A percentile compares a stretch with the other conserved stretches of the same genome.
Conservation (phyloP, 306 rosid genomes). For the Hippophae tibetana region DNA sequence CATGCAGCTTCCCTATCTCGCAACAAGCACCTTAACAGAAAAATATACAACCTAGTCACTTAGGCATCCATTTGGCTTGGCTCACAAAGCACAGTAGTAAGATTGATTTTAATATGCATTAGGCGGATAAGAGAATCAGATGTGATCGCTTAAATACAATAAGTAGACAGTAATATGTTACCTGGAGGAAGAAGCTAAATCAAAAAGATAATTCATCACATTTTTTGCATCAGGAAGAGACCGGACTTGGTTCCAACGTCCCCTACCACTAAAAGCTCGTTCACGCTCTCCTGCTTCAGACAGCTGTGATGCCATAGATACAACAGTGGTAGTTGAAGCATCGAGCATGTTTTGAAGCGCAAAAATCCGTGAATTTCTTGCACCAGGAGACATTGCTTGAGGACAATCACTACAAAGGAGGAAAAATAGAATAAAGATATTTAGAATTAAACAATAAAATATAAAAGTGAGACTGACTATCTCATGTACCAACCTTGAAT, state of each 20-base stretch:
- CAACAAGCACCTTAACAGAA: constrained; percentile 43
- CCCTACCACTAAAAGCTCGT: constrained; percentile 75
- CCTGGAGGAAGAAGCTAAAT: constrained; percentile 88
- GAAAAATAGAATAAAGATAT: constrained; percentile 2
- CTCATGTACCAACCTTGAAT: constrained; percentile 18
- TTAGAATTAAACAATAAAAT: constrained; percentile 2
- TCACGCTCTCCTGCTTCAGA: constrained; percentile 97
- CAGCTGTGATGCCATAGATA: constrained; percentile 89
- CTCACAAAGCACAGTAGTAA: neutral
- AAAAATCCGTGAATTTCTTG: constrained; percentile 80
- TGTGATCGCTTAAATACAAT: neutral
- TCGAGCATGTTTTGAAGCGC: constrained; percentile 90
- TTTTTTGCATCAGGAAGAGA: constrained; percentile 85
- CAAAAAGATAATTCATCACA: constrained; percentile 79
- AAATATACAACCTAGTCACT: neutral
- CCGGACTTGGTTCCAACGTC: constrained; percentile 94
- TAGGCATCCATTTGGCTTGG: neutral
- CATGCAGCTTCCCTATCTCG: constrained; percentile 59
- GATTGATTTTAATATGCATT: too few species aligned
- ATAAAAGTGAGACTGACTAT: too few species aligned
- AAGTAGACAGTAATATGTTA: constrained; percentile 13
- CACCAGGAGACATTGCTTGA: constrained; percentile 77
- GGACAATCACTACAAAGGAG: constrained; percentile 34
- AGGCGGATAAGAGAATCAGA: neutral
- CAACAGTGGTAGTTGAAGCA: constrained; percentile 66